phyloP scores from a whole-genome alignment of 2,329 filamentous ascomycete genomes.

The Knufia petricola region DNA sequence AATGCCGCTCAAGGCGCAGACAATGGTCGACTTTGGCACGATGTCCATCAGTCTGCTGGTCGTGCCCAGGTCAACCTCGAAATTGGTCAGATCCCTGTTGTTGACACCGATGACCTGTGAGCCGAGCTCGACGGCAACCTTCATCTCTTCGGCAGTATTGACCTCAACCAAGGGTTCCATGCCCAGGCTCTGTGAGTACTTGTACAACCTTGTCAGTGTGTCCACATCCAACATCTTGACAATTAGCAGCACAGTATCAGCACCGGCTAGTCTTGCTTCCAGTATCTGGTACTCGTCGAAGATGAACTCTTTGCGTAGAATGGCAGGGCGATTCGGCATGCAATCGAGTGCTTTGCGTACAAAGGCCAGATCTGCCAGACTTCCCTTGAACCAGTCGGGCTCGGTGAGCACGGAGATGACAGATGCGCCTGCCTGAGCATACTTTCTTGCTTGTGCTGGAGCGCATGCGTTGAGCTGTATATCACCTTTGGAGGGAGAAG shows the following conservation, averaged over 20 bases:
- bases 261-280: constrained; percentile 83
- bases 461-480: constrained; percentile 83
- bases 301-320: constrained; percentile 91
- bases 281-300: constrained; percentile 98
- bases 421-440: constrained; percentile 87
- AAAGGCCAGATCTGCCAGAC: constrained; percentile 80
- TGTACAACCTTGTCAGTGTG: constrained; percentile 67
- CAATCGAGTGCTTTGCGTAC: constrained; percentile 82
- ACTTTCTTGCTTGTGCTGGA: constrained; percentile 79
- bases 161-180: constrained; percentile 99
- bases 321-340: constrained; percentile 84
- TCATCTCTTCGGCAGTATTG: constrained; percentile 89
- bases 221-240: constrained; percentile 90
- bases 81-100: constrained; percentile 91
- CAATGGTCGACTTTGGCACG: constrained; percentile 74
- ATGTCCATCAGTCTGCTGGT: constrained; percentile 79
- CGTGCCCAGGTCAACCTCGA: constrained; percentile 90
- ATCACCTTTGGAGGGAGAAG: constrained; percentile 89
- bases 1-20: constrained; percentile 92
- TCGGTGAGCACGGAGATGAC: constrained; percentile 98
- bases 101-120: constrained; percentile 93
- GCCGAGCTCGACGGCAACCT: constrained; percentile 72
- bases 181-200: constrained; percentile 77
- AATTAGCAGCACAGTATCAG: constrained; percentile 88
- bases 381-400: constrained; percentile 98